phyloP scores from a whole-genome alignment of 1,284 basidiomycete species.

The Rhodotorula glutinis region DNA sequence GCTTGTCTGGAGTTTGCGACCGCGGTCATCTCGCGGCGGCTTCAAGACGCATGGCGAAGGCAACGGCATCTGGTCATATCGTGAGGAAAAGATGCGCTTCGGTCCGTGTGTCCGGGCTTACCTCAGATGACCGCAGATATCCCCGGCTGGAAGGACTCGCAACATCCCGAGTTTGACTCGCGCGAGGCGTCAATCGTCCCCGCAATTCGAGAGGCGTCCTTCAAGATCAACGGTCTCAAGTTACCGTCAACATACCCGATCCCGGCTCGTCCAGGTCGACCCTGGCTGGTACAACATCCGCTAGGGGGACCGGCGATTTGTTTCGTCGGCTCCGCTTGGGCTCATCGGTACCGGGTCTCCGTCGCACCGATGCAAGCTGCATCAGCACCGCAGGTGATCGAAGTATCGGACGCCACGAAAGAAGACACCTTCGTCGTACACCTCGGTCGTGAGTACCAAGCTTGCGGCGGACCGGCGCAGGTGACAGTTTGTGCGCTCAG shows the following conservation, averaged over 20 bases:
- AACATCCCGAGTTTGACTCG: conserved; percentile 38
- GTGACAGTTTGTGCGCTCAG: conserved; percentile 20
- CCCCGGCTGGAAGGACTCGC: conserved; percentile 38
- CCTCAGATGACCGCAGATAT: conserved; percentile 19
- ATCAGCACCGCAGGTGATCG: background rate
- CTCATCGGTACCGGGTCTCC: conserved; percentile 29
- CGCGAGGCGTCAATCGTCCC: conserved; percentile 39
- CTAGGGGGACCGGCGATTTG: background rate
- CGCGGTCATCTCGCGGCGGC: conserved; percentile 43
- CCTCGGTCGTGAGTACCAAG: conserved; percentile 5
- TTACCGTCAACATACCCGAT: conserved; percentile 5
- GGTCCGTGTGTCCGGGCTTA: too few species aligned
- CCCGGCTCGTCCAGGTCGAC: conserved; percentile 16
- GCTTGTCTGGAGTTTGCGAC: conserved; percentile 45
- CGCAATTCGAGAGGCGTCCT: conserved; percentile 37
- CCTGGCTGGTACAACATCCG: conserved; percentile 6
- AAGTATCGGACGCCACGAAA: conserved; percentile 33
- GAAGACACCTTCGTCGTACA: conserved; percentile 26
- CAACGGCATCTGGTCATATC: conserved; percentile 44
- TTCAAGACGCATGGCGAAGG: conserved; percentile 47
- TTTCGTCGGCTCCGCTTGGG: conserved; percentile 37
- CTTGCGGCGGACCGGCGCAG: conserved; percentile 1
- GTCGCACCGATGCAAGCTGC: background rate
- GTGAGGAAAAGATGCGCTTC: conserved; percentile 11
- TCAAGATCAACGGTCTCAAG: conserved; percentile 27